These are phyloP conservation scores for Solanum lycopersicoides DNA, from an alignment of 257 asterid genomes.

Conservation along the genomic window DNA sequence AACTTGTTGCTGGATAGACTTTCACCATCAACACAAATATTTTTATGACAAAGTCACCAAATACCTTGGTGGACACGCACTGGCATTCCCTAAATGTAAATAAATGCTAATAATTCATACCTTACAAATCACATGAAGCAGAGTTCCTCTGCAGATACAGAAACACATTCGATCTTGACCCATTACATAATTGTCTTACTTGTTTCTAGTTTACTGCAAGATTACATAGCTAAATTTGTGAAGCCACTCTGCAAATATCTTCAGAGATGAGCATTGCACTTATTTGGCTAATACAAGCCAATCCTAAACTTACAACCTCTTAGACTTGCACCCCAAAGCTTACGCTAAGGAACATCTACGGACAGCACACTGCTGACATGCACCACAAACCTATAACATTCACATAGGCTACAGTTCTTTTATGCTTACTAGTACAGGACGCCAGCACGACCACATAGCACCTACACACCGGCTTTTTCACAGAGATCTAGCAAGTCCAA, in stretches of 20 bases:
- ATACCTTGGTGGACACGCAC: background rate
- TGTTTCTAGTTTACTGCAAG: background rate
- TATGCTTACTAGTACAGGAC: conserved; percentile 17
- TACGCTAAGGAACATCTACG: conserved; percentile 57
- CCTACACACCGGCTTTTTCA: conserved; percentile 68
- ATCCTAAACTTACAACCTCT: conserved; percentile 1
- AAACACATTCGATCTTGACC: background rate
- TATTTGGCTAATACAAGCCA: conserved; percentile 35
- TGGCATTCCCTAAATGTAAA: background rate
- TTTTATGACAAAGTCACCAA: background rate
- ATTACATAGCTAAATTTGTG: background rate
- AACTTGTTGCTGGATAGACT: background rate
- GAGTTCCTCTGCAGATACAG: background rate
- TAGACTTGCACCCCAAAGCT: conserved; percentile 50
- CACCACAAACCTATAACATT: conserved; percentile 29
- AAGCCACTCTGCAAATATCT: conserved; percentile 7
- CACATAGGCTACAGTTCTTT: conserved; percentile 17
- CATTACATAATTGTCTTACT: background rate
- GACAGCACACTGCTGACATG: conserved; percentile 18
- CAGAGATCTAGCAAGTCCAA: conserved; percentile 86
- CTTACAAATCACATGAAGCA: background rate
- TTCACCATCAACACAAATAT: background rate
- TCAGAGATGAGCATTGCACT: conserved; percentile 20
- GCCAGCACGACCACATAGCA: background rate
- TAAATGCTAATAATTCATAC: background rate